Evolutionary conservation across 345 rosid genomes (phyloP), one percentile per base, ranked within the genome.

Genomic region (Populus davidiana): DNA sequence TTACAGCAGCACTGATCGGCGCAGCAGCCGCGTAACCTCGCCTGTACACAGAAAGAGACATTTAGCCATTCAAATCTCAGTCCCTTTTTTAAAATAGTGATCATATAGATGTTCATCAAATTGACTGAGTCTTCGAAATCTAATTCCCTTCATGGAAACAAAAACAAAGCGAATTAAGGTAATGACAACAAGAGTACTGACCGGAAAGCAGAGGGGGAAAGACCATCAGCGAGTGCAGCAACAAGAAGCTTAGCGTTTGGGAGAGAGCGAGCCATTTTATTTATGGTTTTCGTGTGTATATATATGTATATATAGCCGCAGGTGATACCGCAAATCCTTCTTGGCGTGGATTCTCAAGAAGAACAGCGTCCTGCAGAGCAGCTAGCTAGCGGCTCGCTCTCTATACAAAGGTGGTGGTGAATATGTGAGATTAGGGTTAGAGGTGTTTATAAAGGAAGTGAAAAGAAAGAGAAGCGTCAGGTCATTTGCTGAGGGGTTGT

Each of bases 1-100:
- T 29, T 47, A 61, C 14, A 5, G 77, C 49, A 8, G 79, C 89
- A 2, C 73, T 49, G 54, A 49, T 49, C 20, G 20, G 71, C 29
- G 85, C 50, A 12, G 81, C 83, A 44, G 86, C 91, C 4, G 85
- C 86, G 68, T 81, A 90, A 4, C 92, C 81, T 80, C 93, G 83
- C 78, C 93, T 86, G 77, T 2, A 39, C 38, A 39, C 25, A 20
- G 3, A 52, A n/a, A 17, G 6, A 8, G 68, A 14, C 2, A 50
- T 17, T 11, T 9, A 20, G 2, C 41, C 33, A 47, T 8, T 39
- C 41, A 13, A 38, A 43, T 47, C 31, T 62, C 18, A 8, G 8
- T 2, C 12, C 8, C 10, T 25, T 13, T 10, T 65, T 29, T 8
- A 23, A 21, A 14, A 64, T 16, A 64, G 68, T 5, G 35, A 27